Conservation (phyloP, 345 rosid genomes). For the Citrus unshiu region DNA sequence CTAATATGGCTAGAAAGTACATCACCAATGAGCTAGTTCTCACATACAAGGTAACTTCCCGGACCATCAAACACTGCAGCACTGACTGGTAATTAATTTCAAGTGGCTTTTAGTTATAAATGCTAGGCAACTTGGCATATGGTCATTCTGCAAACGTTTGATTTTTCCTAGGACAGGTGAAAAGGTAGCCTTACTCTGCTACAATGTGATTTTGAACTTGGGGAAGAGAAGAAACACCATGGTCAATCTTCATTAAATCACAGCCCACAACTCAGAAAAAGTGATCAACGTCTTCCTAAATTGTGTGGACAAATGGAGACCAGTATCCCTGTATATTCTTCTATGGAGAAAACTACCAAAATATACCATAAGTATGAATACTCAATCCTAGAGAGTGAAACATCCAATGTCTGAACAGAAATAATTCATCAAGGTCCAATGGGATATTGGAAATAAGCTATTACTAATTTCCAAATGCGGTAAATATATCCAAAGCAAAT, state of each 20-base stretch:
- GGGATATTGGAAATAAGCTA: background rate
- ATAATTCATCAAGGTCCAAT: background rate
- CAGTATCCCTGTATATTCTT: background rate
- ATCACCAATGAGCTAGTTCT: background rate
- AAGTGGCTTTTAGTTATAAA: background rate
- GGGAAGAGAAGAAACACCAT: background rate
- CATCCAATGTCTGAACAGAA: background rate
- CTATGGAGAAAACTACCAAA: background rate
- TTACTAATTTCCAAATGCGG: background rate
- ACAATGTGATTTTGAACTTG: background rate
- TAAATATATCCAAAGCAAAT: background rate
- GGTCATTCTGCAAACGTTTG: background rate
- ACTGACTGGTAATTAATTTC: background rate
- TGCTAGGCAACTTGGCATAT: background rate
- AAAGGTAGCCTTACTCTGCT: background rate
- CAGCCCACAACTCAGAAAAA: background rate
- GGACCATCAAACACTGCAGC: background rate
- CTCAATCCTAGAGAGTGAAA: background rate
- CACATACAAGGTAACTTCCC: background rate
- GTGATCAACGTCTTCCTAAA: background rate
- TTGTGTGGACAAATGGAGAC: background rate
- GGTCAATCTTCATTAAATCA: background rate
- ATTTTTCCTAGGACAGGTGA: background rate
- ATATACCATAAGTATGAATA: background rate
- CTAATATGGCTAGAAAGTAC: background rate